phyloP scores from a whole-genome alignment of 1,139 yeast genomes.

The Geotrichum bryndzae region DNA sequence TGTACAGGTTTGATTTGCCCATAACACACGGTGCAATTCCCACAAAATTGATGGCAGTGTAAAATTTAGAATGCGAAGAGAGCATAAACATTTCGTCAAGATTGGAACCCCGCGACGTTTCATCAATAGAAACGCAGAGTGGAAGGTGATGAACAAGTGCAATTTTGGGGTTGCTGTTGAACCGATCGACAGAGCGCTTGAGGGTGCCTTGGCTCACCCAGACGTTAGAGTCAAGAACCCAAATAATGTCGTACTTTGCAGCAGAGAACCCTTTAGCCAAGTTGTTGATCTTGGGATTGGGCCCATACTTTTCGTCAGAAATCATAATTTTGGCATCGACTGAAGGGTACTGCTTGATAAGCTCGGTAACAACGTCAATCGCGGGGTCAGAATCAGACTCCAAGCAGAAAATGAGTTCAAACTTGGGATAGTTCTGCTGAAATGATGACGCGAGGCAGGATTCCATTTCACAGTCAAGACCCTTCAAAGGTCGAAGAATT shows the following conservation, averaged over 20 bases:
- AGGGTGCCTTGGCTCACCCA: constrained; percentile 68
- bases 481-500: constrained; percentile 75
- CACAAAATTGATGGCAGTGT: constrained; percentile 66
- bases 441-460: constrained; percentile 65
- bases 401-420: constrained; percentile 73
- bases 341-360: constrained; percentile 51
- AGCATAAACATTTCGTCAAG: constrained; percentile 81
- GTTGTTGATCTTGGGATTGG: constrained; percentile 85
- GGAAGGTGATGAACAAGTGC: constrained; percentile 79
- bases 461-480: constrained; percentile 70
- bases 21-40: constrained; percentile 88
- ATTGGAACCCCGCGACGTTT: constrained; percentile 50
- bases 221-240: constrained; percentile 88
- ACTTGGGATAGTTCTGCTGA: constrained; percentile 60
- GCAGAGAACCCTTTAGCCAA: constrained; percentile 66
- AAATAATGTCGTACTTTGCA: constrained; percentile 67
- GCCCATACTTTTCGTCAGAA: constrained; percentile 50
- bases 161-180: constrained; percentile 36
- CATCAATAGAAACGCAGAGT: constrained; percentile 46
- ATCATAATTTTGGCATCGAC: constrained; percentile 56
- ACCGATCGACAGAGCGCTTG: constrained; percentile 55
- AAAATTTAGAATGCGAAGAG: constrained; percentile 81
- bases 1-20: constrained; percentile 82
- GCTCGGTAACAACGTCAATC: constrained; percentile 47
- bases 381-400: constrained; percentile 62